Evolutionary conservation across 257 asterid species (phyloP).

Genomic region (Solanum clarkiae): DNA sequence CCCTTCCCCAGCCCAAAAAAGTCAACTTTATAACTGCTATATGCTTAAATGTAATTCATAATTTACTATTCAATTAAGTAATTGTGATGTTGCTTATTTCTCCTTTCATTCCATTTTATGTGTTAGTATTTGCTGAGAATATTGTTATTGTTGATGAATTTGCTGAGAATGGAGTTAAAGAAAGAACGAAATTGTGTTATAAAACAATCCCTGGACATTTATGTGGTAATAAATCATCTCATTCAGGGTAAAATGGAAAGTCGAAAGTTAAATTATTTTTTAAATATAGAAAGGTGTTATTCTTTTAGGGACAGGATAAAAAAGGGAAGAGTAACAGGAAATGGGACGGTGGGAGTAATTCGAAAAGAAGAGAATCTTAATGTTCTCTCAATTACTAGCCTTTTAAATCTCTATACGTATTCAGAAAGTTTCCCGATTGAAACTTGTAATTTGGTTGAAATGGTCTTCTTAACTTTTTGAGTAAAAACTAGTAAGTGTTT

Average conservation of each 20-base stretch:
- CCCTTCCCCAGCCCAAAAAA: not conserved
- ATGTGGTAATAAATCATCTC: not conserved
- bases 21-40: not conserved
- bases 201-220: not conserved
- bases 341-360: not conserved
- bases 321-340: not conserved
- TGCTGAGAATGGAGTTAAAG: not conserved
- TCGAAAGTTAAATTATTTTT: not conserved
- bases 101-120: not conserved
- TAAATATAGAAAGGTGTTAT: not conserved
- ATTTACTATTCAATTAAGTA: not conserved
- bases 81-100: not conserved
- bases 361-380: not conserved
- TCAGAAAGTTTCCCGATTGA: not conserved
- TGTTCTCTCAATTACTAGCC: not conserved
- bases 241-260: not conserved
- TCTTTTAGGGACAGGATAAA: not conserved
- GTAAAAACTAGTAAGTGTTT: not conserved
- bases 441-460: not conserved
- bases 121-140: not conserved
- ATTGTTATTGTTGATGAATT: no score
- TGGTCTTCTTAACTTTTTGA: not conserved
- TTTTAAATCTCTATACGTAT: not conserved
- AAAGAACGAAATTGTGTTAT: not conserved
- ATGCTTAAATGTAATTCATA: not conserved